Conservation (phyloP, 805 yeast species). For the Yarrowia sp. region DNA sequence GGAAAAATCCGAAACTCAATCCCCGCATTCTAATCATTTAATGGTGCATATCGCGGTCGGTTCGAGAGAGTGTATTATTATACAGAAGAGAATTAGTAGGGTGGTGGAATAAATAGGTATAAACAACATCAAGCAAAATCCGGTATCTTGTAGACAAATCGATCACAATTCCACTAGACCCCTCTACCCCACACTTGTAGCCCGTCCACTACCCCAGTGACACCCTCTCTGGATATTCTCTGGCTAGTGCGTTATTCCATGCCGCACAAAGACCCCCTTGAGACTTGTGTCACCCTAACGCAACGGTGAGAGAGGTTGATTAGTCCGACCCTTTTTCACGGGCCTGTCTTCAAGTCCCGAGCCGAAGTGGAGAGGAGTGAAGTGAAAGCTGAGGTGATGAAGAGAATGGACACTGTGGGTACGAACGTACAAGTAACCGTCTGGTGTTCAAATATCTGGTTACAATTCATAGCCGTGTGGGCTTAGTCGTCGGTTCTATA, state of each 20-base stretch:
- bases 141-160: too few species aligned
- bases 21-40: conserved; percentile 36
- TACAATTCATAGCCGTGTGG: too few species aligned
- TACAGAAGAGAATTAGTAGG: neutral
- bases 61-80: neutral
- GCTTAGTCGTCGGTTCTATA: too few species aligned
- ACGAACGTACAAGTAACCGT: too few species aligned
- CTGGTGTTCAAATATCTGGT: too few species aligned
- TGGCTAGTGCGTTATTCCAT: too few species aligned
- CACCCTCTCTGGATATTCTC: neutral
- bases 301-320: conserved; percentile 6
- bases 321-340: conserved; percentile 12
- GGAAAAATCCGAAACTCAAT: conserved; percentile 27
- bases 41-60: conserved; percentile 1
- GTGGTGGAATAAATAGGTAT: too few species aligned
- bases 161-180: neutral
- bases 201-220: too few species aligned
- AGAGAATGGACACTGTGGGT: neutral
- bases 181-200: too few species aligned
- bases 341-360: conserved; percentile 11
- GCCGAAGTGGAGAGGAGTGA: neutral
- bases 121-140: too few species aligned
- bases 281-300: neutral
- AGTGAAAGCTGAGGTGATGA: neutral
- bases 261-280: too few species aligned